phyloP scores from a whole-genome alignment of 129 eudicot species.

The Centella asiatica region DNA sequence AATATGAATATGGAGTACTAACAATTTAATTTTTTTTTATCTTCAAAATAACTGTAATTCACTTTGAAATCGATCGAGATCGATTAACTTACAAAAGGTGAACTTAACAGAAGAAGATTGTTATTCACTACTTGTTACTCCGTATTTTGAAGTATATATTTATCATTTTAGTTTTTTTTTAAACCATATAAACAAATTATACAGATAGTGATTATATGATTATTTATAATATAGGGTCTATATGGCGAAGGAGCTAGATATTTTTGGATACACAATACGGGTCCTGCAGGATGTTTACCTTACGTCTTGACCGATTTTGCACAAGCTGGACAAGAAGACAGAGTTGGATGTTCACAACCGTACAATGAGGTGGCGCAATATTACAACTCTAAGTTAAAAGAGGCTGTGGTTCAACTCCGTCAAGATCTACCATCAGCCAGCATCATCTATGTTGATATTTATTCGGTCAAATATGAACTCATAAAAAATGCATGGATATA shows the following conservation, averaged over 20 bases:
- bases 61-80: too few relatives aligned
- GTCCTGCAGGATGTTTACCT: conserved; percentile 79
- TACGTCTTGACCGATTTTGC: conserved; percentile 37
- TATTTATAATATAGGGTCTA: conserved; percentile 40
- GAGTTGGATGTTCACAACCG: conserved; percentile 48
- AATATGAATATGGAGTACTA: not conserved
- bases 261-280: conserved; percentile 87
- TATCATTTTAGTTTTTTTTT: too few relatives aligned
- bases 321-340: conserved; percentile 51
- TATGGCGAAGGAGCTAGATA: conserved; percentile 61
- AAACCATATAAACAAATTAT: too few relatives aligned
- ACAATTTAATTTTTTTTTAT: not conserved
- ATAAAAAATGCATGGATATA: conserved; percentile 39
- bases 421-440: conserved; percentile 43
- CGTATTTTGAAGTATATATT: too few relatives aligned
- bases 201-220: too few relatives aligned
- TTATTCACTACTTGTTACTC: too few relatives aligned
- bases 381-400: conserved; percentile 45
- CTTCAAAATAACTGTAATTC: too few relatives aligned
- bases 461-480: conserved; percentile 55
- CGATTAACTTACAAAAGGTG: too few relatives aligned
- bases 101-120: too few relatives aligned
- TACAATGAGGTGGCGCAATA: conserved; percentile 46
- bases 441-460: conserved; percentile 70
- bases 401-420: conserved; percentile 44